Evolutionary conservation across 371 early-diverging fungal genomes (phyloP).

Genomic region (Saksenaea vasiformis): DNA sequence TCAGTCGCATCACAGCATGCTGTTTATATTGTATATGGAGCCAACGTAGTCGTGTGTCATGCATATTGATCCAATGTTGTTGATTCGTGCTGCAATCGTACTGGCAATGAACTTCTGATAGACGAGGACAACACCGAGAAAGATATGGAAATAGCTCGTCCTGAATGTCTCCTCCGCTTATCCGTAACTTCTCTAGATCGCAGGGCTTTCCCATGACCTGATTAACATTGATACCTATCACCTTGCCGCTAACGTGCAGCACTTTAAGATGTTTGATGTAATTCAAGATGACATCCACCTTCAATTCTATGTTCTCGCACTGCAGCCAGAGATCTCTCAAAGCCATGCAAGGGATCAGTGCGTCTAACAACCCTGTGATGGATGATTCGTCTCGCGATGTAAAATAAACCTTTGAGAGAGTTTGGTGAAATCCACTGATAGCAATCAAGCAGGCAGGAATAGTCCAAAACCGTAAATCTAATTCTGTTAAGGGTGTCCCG

Average conservation of each 20-base stretch:
- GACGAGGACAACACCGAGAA: neutral
- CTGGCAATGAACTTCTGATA: neutral
- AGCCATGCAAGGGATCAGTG: neutral
- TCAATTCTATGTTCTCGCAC: neutral
- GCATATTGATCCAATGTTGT: neutral
- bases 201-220: neutral
- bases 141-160: neutral
- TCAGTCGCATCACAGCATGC: neutral
- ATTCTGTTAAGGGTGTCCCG: neutral
- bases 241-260: neutral
- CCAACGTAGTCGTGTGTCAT: neutral
- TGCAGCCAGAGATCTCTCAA: neutral
- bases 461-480: neutral
- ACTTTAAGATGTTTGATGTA: neutral
- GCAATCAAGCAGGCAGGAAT: neutral
- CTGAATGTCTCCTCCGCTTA: neutral
- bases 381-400: neutral
- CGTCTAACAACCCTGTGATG: neutral
- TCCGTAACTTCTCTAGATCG: neutral
- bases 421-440: neutral
- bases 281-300: neutral
- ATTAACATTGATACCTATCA: neutral
- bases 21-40: neutral
- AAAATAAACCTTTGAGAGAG: neutral
- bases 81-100: neutral